Evolutionary conservation across 345 rosid species (phyloP), one percentile per base, ranked within the genome.

Genomic region (Salix suchowensis): DNA sequence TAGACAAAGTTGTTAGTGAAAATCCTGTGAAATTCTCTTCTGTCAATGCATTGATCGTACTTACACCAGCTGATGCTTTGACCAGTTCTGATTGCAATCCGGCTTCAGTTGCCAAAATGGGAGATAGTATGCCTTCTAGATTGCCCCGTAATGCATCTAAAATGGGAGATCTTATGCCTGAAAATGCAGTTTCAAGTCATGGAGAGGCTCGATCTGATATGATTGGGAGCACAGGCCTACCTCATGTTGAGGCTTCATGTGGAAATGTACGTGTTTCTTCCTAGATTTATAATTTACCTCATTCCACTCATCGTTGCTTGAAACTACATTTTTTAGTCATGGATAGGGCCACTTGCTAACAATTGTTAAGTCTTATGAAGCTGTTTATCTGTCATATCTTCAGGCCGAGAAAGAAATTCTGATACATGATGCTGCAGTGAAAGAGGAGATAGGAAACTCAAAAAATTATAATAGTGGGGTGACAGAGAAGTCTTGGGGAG

Each of bases 1-100:
- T 90, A 16, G 96, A 92, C 68, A 90, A 87, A 81, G 85, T 92
- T 79, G 67, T 87, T 78, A 83, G 72, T 77, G 94, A 89, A 70
- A 89, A 82, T 76, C 91, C 91, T 39, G 79, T 67, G 78, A 91
- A 85, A 77, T 87, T 90, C 68, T 82, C 86, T 71, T 86, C 87
- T 0, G 74, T 83, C 64, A 87, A 86, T 84, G 77, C 78, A 37
- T 69, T 86, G 92, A 85, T 81, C 84, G 66, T 71, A 67, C 71
- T 44, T 79, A 79, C 50, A 74, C 84, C 85, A 39, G 66, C 79
- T 58, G 87, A 87, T 82, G 83, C 75, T 65, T 52, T 78, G 64
- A 82, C 82, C 55, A 32, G 76, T 80, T 80, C 86, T 68, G 89
- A 82, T 76, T 82, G 76, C 71, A 84, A 82, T 73, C 79, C 55